Evolutionary conservation across 257 asterid genomes (phyloP).

Genomic region (Thymus mandschuricus): DNA sequence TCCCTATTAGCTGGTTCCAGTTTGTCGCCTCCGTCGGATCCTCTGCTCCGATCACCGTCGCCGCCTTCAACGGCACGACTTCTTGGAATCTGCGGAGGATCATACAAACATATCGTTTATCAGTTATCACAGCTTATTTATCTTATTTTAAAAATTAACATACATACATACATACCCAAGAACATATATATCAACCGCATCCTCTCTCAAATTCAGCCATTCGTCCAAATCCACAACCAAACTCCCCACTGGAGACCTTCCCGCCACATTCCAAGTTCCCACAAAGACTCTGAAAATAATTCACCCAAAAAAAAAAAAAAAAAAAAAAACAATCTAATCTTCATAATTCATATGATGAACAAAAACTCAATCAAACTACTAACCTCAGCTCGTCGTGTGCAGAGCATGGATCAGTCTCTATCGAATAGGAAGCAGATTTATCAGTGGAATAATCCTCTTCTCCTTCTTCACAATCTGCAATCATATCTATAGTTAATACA

Average conservation of each 20-base stretch:
- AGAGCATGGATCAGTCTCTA: slow-evolving; percentile 52
- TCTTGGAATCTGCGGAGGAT: slow-evolving; percentile 76
- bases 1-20: slow-evolving; percentile 80
- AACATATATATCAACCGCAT: slow-evolving; percentile 84
- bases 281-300: slow-evolving; percentile 65
- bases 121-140: too few species aligned
- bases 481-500: background rate
- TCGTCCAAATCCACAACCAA: slow-evolving; percentile 82
- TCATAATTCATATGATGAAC: background rate
- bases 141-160: background rate
- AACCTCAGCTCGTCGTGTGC: slow-evolving; percentile 62
- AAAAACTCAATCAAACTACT: slow-evolving; percentile 1
- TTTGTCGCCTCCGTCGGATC: slow-evolving; percentile 83
- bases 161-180: slow-evolving; percentile 61
- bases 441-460: slow-evolving; percentile 46
- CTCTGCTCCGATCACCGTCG: slow-evolving; percentile 79
- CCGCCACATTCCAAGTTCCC: slow-evolving; percentile 98
- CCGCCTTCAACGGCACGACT: slow-evolving; percentile 79
- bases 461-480: slow-evolving; percentile 52
- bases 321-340: background rate
- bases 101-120: background rate
- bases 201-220: slow-evolving; percentile 85
- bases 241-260: slow-evolving; percentile 82
- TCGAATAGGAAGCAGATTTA: slow-evolving; percentile 32
- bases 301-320: background rate